These are phyloP conservation scores for Sporisorium sorghi DNA, from an alignment of 1,284 basidiomycete species.

Conservation along the genomic window DNA sequence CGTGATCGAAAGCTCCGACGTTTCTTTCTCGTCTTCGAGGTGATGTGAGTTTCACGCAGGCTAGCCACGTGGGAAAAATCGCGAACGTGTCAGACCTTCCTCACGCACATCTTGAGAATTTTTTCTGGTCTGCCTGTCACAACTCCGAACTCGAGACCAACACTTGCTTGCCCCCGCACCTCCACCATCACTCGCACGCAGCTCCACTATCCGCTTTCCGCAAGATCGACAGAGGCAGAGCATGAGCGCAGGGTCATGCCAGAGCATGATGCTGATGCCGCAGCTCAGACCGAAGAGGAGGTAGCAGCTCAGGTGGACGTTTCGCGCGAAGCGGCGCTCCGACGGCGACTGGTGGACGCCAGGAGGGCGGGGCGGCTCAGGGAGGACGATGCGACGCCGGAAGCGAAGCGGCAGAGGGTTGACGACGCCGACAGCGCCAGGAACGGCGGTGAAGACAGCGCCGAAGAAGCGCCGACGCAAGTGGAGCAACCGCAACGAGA, in stretches of 20 bases:
- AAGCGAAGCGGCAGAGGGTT: conserved; percentile 8
- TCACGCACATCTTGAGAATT: background rate
- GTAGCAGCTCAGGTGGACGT: background rate
- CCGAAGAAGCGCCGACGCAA: background rate
- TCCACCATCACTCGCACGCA: conserved; percentile 6
- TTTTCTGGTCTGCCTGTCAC: background rate
- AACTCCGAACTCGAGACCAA: background rate
- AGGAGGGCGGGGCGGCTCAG: background rate
- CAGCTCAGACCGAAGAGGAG: background rate
- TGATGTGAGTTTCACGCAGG: background rate
- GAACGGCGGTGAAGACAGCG: background rate
- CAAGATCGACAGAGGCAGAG: background rate
- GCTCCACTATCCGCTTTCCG: background rate
- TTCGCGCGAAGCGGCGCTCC: conserved; percentile 6
- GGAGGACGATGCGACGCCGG: background rate
- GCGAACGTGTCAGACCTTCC: background rate
- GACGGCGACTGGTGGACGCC: background rate
- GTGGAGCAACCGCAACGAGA: background rate
- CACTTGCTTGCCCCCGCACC: background rate
- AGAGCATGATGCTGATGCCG: background rate
- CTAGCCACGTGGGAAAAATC: background rate
- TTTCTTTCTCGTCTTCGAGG: background rate
- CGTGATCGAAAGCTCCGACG: background rate
- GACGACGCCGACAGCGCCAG: background rate
- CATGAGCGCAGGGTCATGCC: conserved; percentile 2